Conservation (phyloP, 2,329 filamentous ascomycete genomes). For the Hypocreales sp. region DNA sequence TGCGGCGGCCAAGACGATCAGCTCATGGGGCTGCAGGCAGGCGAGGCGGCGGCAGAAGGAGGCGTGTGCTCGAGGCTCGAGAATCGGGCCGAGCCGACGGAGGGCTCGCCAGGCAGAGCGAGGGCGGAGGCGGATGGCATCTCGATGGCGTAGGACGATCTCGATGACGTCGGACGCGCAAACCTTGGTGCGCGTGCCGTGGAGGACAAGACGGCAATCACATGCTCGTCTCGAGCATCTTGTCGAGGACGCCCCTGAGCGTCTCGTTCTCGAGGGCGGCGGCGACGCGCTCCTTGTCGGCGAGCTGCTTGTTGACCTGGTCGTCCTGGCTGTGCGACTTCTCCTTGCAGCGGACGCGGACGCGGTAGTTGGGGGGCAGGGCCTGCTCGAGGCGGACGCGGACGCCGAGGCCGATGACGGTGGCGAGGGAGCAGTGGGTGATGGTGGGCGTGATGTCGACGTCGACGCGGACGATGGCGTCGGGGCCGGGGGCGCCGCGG, state of each 20-base stretch:
- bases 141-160: no score
- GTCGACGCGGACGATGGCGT: slow-evolving; percentile 54
- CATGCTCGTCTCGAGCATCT: slow-evolving; percentile 92
- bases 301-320: slow-evolving; percentile 91
- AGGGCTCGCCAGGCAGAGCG: no score
- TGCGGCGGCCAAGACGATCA: no score
- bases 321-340: slow-evolving; percentile 91
- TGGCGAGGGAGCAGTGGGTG: slow-evolving; percentile 90
- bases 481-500: slow-evolving; percentile 24
- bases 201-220: slow-evolving; percentile 22
- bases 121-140: no score
- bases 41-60: no score
- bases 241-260: slow-evolving; percentile 72
- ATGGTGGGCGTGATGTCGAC: slow-evolving; percentile 93
- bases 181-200: no score
- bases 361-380: slow-evolving; percentile 76
- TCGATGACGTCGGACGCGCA: no score
- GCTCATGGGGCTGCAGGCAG: no score
- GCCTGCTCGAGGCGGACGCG: slow-evolving; percentile 82
- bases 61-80: no score
- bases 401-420: slow-evolving; percentile 87
- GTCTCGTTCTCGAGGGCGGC: slow-evolving; percentile 90
- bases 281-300: slow-evolving; percentile 90
- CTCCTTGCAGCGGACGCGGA: slow-evolving; percentile 89
- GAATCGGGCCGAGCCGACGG: no score